Evolutionary conservation across 192 early-diverging fungal species (phyloP), one percentile per base, ranked within the genome.

Genomic region (Rhizoclosmatium globosum): DNA sequence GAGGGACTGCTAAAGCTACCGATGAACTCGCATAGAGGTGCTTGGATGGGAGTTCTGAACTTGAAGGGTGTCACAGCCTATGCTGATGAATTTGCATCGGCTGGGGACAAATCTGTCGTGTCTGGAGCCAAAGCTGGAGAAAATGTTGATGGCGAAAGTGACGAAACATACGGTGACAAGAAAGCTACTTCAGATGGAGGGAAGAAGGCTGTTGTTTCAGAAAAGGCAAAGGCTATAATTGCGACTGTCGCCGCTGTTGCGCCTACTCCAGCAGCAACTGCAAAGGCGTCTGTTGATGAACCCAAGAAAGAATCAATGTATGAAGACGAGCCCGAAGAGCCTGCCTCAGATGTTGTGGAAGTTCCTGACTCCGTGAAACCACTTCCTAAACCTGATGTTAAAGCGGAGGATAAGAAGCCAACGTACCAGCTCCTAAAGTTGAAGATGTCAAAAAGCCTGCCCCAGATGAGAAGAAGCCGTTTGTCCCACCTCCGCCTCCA

Each of bases 11-110:
- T 31, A 62, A 13, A 38, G 21, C 4, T 38, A 62, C 4, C 7
- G 60, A 62, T 38, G 60, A 39, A 13, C 3, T 44, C 69, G 11
- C 47, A 46, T 74, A 4, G 56, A 23, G 72, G 72, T 21, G 59
- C 44, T 9, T 74, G 72, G 72, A 43, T 74, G 39, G 72, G 72
- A 41, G 21, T 62, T 7, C 31, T 74, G 58, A 58, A 74, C 61
- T 57, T 74, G 17, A 41, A 3, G 13, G 4, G 44, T 4, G 43
- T 45, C n/a, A 43, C 42, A 41, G 59, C 58, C 2, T 74, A 74
- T 44, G 6, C 72, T 41, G 72, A 74, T 61, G 72, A 58, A 62
- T 61, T 74, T 46, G 65, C 44, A 7, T 44, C 65, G 39, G 7
- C 61, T 6, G n/a, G n/a, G n/a, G n/a, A n/a, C n/a, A n/a, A n/a